Evolutionary conservation across 257 asterid genomes (phyloP).

Genomic region (Jasminum sambac): DNA sequence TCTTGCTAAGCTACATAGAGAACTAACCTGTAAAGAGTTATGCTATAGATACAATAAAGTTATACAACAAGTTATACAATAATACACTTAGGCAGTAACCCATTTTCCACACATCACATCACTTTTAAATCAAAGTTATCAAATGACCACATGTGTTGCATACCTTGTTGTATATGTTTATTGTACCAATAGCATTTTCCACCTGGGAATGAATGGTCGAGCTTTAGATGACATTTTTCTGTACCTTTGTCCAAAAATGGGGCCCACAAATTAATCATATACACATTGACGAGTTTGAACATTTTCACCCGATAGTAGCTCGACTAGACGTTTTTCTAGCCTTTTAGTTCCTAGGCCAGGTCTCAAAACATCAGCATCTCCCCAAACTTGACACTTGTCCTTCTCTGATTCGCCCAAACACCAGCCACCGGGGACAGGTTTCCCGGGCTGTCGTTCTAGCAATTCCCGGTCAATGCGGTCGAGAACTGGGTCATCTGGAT

Average conservation of each 20-base stretch:
- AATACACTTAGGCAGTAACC: too few species aligned
- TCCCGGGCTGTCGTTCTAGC: slow-evolving; percentile 43
- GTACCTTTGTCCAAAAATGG: not conserved
- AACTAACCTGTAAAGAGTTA: slow-evolving; percentile 3
- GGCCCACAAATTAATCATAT: slow-evolving; percentile 23
- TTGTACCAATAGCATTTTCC: too few species aligned
- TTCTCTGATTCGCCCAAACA: slow-evolving; percentile 60
- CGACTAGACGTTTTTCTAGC: slow-evolving; percentile 57
- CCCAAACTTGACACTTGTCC: slow-evolving; percentile 65
- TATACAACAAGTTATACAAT: too few species aligned
- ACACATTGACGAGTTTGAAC: slow-evolving; percentile 43
- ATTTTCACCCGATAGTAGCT: slow-evolving; percentile 40
- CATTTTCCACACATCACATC: too few species aligned
- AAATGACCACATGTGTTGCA: too few species aligned
- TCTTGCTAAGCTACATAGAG: not conserved
- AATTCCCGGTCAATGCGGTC: slow-evolving; percentile 64
- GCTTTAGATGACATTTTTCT: not conserved
- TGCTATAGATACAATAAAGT: too few species aligned
- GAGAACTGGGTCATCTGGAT: slow-evolving; percentile 50
- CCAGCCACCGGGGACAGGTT: slow-evolving; percentile 89
- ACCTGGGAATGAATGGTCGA: slow-evolving; percentile 28
- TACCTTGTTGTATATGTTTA: too few species aligned
- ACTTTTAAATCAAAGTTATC: too few species aligned
- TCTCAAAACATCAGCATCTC: slow-evolving; percentile 74
- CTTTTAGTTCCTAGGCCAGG: slow-evolving; percentile 73